Base-by-base conservation (phyloP, 2,329 filamentous ascomycete genomes). In the Monosporascus sp. region DNA sequence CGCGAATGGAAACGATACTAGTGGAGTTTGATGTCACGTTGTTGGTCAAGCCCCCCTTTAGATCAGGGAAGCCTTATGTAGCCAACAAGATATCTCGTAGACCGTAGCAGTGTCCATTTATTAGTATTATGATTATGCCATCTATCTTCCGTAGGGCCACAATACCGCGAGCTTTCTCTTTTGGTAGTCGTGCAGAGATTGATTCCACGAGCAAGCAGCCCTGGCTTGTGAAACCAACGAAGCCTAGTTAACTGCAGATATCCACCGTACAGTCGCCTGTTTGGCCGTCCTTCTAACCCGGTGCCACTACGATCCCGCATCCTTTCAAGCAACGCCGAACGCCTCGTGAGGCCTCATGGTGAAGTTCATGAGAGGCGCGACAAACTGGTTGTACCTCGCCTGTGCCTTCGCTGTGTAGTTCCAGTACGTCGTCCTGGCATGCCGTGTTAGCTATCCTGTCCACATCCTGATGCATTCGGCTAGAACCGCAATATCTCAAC, bases 401-500 rank as follows among this genome's bases (percentile, higher is more conserved):
- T 57, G 55, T 25, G 61, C 64, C 50, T 64, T 57, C 38, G 66
- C 66, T 9, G 66, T 69, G 54, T 62, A 69, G 60, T 69, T 69
- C 65, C 65, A 69, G 61, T 61, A 67, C 7, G 62, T 65, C 17
- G 60, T 56, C 45, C 62, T 65, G 46, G 48, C 24, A 14, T 27
- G 9, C 5, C 45, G 38, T 27, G 50, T 63, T 57, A 62, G 58
- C 55, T n/a, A 18, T 18, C 17, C 38, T 41, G 9, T 41, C 17
- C 9, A 41, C 38, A 5, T 41, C 0, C 31, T 4, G n/a, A 35
- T 14, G 31, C 31, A 35, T 35, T 14, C 31, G 31, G 31, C 31
- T 35, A 35, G 11, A 14, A 11, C 9, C 3, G 9, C 17, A 14
- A 17, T 39, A 35, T 24, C 48, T 15, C 18, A 18, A 22, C 24